These are phyloP conservation scores for Populus hybrid DNA, from an alignment of 441 rosid genomes.

Conservation along the genomic window DNA sequence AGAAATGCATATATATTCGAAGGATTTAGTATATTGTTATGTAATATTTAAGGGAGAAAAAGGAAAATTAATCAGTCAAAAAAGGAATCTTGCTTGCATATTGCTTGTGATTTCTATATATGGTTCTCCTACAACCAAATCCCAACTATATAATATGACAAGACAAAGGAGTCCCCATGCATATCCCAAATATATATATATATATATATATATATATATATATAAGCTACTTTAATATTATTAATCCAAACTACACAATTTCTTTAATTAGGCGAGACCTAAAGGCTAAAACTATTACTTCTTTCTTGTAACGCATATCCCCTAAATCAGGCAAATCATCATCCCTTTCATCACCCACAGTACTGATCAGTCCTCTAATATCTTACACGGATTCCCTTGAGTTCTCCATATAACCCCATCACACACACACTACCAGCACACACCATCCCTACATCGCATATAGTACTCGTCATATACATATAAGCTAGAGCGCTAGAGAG, in stretches of 20 bases:
- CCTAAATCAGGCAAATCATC: constrained; percentile 2
- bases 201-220: too few species aligned
- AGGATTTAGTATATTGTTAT: not conserved
- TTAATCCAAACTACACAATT: too few species aligned
- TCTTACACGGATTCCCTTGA: constrained; percentile 1
- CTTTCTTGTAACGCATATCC: constrained; percentile 10
- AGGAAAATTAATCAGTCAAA: not conserved
- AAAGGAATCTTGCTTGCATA: not conserved
- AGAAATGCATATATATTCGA: too few species aligned
- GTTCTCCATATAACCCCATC: constrained; percentile 9
- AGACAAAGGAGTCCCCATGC: too few species aligned
- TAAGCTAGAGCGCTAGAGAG: not conserved
- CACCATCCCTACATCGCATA: not conserved
- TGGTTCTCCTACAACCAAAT: not conserved
- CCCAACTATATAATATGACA: too few species aligned
- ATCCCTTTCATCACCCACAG: not conserved
- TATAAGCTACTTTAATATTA: too few species aligned
- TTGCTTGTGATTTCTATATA: not conserved
- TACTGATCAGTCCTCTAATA: constrained; percentile 9
- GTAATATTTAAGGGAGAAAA: too few species aligned
- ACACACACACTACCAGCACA: not conserved
- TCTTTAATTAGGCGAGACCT: not conserved
- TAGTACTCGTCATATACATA: not conserved
- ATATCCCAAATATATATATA: too few species aligned
- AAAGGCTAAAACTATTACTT: not conserved